Base-by-base conservation (phyloP, 2,329 filamentous ascomycete genomes). In the Paramyrothecium roridum region DNA sequence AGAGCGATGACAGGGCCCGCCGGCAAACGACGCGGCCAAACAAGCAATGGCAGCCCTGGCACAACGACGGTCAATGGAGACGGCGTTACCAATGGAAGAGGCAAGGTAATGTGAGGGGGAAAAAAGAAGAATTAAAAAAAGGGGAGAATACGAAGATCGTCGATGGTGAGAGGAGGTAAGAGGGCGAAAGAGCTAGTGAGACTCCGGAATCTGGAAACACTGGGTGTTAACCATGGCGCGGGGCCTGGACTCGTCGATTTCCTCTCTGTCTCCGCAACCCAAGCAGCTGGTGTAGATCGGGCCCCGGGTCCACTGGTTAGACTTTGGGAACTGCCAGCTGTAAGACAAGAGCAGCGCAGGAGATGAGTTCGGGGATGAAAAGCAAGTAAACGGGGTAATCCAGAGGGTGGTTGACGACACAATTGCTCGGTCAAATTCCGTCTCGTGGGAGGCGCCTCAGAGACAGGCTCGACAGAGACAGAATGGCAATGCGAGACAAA, bases 1-100 rank as follows among this genome's bases (percentile, higher is more conserved):
- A 58, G 57, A 57, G 46, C 46, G 54, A 52, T 53, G 52, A 53
- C 52, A 43, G 37, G 12, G 37, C 37, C 37, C 37, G 37, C n/a
- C 37, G 37, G n/a, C n/a, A 19, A 43, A 43, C 37, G 37, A 43
- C 37, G n/a, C 37, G 16, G 37, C 37, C 37, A 43, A 13, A 13
- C 37, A 19, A 16, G n/a, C 7, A 19, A 43, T 7, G 26, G 37
- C 37, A 43, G 37, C 37, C 37, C 37, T 43, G 37, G 37, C 37
- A 43, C 13, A 17, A 19, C 37, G 16, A 43, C n/a, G 12, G 37
- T 43, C 4, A 13, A 19, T 43, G 13, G 33, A 19, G 12, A 30
- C 26, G 4, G 37, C 37, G 37, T 16, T 10, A 6, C 37, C 37
- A 19, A 43, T 16, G 16, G 13, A 19, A 43, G 12, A 16, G 37